Conservation (phyloP, 257 asterid species). For the Nicotiana undulata region DNA sequence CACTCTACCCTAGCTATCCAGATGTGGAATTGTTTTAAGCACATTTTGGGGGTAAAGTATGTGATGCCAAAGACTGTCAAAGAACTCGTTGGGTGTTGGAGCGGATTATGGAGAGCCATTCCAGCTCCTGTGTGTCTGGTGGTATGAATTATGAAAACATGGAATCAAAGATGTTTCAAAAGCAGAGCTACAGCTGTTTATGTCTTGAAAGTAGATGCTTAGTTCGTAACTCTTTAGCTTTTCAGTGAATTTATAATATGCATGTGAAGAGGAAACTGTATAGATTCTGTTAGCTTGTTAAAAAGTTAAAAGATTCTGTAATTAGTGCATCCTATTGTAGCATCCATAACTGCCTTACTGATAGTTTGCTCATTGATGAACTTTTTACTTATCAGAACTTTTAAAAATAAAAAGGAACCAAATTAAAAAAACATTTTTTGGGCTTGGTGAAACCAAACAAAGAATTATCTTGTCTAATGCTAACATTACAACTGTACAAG, state of each 20-base stretch:
- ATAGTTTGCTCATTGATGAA: neutral
- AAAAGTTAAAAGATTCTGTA: neutral
- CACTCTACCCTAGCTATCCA: neutral
- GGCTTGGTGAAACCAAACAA: neutral
- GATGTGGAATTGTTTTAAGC: neutral
- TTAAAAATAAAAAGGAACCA: neutral
- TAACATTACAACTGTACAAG: neutral
- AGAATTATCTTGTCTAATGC: neutral
- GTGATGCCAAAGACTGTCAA: constrained; percentile 3
- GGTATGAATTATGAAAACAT: neutral
- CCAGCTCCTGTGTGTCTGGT: neutral
- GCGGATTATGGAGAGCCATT: neutral
- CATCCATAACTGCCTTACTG: neutral
- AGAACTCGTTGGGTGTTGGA: neutral
- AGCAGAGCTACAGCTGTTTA: neutral
- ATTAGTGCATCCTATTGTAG: neutral
- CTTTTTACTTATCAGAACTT: neutral
- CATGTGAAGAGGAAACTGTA: neutral
- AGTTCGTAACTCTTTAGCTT: neutral
- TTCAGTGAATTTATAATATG: neutral
- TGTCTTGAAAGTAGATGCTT: neutral
- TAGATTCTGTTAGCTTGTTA: neutral
- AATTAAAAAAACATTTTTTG: too few relatives aligned
- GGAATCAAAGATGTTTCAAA: neutral
- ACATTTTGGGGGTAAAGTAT: neutral